These are phyloP conservation scores for Saturnispora halmiae DNA, from an alignment of 805 yeast genomes.

Conservation along the genomic window DNA sequence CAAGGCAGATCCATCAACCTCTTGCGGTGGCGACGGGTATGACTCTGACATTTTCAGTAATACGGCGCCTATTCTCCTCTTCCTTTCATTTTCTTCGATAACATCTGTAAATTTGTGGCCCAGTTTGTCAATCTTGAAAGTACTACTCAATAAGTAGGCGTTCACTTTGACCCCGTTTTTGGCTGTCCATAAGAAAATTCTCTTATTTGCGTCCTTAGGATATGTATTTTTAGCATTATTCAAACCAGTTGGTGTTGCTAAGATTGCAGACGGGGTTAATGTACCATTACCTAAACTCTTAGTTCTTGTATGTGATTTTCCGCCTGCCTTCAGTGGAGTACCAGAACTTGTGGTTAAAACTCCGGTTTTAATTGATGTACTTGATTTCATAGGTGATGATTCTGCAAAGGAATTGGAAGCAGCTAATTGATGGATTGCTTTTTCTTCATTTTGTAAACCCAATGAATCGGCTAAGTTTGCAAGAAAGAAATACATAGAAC, in stretches of 20 bases:
- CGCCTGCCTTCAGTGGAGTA: neutral
- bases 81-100: slow-evolving; percentile 9
- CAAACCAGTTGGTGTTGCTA: slow-evolving; percentile 31
- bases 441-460: slow-evolving; percentile 35
- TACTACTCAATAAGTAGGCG: slow-evolving; percentile 34
- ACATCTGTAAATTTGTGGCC: slow-evolving; percentile 21
- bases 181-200: neutral
- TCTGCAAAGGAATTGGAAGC: neutral
- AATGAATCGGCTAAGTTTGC: slow-evolving; percentile 44
- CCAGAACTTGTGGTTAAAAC: slow-evolving; percentile 2
- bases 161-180: slow-evolving; percentile 6
- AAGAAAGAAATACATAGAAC: slow-evolving; percentile 41
- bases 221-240: slow-evolving; percentile 18
- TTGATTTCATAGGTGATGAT: slow-evolving; percentile 2
- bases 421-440: slow-evolving; percentile 19
- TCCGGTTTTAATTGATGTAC: slow-evolving; percentile 10
- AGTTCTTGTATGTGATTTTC: slow-evolving; percentile 3
- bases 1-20: slow-evolving; percentile 8
- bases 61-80: slow-evolving; percentile 10
- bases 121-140: slow-evolving; percentile 35
- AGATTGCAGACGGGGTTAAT: slow-evolving; percentile 32
- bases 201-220: neutral
- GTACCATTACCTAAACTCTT: slow-evolving; percentile 13
- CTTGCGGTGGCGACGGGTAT: slow-evolving; percentile 34
- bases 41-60: slow-evolving; percentile 13